Percentiles rank a stretch among this genome's conserved stretches.
phyloP scores from a whole-genome alignment of 192 early-diverging fungal species.

The Dimargaris xerosporica region DNA sequence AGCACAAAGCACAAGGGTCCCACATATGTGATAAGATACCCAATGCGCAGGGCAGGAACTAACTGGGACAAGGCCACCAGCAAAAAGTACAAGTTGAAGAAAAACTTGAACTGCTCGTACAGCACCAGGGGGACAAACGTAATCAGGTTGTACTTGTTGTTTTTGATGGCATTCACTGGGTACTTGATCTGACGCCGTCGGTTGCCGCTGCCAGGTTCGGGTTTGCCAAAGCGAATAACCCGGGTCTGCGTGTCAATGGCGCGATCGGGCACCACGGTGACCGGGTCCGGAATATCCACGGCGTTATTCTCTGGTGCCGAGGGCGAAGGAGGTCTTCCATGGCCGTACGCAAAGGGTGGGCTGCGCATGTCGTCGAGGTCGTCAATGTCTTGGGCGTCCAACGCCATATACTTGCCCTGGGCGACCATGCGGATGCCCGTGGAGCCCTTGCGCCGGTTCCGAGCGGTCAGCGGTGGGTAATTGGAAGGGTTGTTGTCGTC shows the following conservation, averaged over 20 bases:
- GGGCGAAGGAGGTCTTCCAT: not conserved
- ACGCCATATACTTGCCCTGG: not conserved
- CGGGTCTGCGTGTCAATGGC: not conserved
- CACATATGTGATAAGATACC: constrained; percentile 81
- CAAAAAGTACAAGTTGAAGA: constrained; percentile 92
- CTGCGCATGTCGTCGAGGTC: not conserved
- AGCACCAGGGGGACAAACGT: constrained; percentile 69
- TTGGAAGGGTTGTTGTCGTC: not conserved
- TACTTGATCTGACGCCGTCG: constrained; percentile 19
- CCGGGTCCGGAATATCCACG: constrained; percentile 6
- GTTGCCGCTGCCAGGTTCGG: not conserved
- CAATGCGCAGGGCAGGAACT: constrained; percentile 62
- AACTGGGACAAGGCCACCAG: constrained; percentile 87
- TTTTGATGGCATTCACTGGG: constrained; percentile 67
- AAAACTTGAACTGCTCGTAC: constrained; percentile 86
- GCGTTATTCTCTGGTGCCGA: not conserved
- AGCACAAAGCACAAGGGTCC: constrained; percentile 89
- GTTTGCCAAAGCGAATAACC: not conserved
- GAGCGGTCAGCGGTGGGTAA: not conserved
- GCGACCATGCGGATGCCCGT: not conserved
- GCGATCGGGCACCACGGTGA: not conserved
- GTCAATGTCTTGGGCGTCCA: not conserved
- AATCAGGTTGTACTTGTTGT: constrained; percentile 74
- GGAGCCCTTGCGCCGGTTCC: not conserved
- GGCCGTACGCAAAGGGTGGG: not conserved